Evolutionary conservation across 1,139 yeast genomes (phyloP), one percentile per base, ranked within the genome.

Genomic region (Scheffersomyces stambukii): DNA sequence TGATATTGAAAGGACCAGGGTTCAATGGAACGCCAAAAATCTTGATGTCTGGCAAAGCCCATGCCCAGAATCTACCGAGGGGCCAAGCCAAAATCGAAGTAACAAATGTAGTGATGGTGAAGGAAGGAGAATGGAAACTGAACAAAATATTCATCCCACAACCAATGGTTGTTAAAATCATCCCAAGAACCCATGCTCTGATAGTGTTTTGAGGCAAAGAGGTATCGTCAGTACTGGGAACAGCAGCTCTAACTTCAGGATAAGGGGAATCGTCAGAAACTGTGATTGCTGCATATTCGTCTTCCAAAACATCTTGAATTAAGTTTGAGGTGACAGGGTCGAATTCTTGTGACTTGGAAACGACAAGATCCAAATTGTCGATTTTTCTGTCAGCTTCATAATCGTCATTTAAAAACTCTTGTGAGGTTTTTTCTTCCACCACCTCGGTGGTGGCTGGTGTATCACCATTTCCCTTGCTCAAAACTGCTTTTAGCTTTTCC

Each of bases 241-340:
- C 83, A 4, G 83, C 69, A 5, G 83, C 82, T 46, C 85, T 65
- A 23, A 79, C 86, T 48, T 79, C 85, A 0, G 83, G 77, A 47
- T 75, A 76, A 6, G 82, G 80, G 13, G 81, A 75, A 45, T 78
- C 79, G 43, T 74, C 69, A 44, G 63, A 70, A 17, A 63, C 67
- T 10, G 42, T 41, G 22, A 61, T 45, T 35, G 63, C 67, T 28
- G 76, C 64, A 44, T 67, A 67, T 11, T 62, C 71, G 40, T 66
- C 73, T 19, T 48, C 52, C 15, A 52, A 53, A 19, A 52, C 45
- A 6, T 46, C 54, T 23, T 44, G 35, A 13, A 46, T 47, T 21
- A 55, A 36, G 22, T 46, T 36, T 10, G 66, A 59, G 17, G 63
- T 52, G 22, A 60, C 54, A 0, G 65, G 64, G 36, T 60, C 66